A percentile compares a stretch with the other conserved stretches of the same genome.
phyloP scores from a whole-genome alignment of 148 eudicot genomes.

The Pouteria glomerata region DNA sequence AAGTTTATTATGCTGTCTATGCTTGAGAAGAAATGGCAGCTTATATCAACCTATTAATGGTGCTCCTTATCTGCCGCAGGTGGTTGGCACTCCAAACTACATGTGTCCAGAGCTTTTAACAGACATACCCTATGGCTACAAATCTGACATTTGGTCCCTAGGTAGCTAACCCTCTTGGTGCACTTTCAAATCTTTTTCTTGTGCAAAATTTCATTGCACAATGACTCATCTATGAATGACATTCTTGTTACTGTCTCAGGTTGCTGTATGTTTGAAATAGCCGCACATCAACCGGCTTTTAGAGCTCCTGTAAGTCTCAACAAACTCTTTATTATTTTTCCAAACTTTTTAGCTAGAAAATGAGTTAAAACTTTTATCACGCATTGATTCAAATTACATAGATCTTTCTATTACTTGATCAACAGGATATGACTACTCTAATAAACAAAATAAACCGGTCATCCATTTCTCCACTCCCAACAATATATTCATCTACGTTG shows the following conservation, averaged over 20 bases:
- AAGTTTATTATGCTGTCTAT: neutral
- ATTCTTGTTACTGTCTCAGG: slow-evolving; percentile 28
- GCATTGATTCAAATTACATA: neutral
- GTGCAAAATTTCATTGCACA: neutral
- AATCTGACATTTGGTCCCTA: slow-evolving; percentile 75
- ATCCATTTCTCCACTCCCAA: slow-evolving; percentile 59
- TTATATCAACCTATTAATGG: neutral
- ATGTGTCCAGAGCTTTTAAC: no score
- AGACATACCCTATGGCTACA: slow-evolving; percentile 65
- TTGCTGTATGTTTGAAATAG: slow-evolving; percentile 85
- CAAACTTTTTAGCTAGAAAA: neutral
- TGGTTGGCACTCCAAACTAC: slow-evolving; percentile 68
- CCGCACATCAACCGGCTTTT: slow-evolving; percentile 77
- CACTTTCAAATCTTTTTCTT: neutral
- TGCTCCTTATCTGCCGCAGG: slow-evolving; percentile 20
- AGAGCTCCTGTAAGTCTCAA: slow-evolving; percentile 58
- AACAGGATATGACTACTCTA: slow-evolving; percentile 45
- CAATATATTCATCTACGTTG: slow-evolving; percentile 48
- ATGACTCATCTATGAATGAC: neutral
- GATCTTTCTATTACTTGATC: neutral
- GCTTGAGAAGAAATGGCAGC: slow-evolving; percentile 4
- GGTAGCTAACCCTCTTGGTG: slow-evolving; percentile 37
- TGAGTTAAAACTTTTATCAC: neutral
- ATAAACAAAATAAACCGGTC: slow-evolving; percentile 62
- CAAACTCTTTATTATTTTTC: neutral